phyloP scores from a whole-genome alignment of 345 rosid genomes.

The Eucalyptus sideroxylon region DNA sequence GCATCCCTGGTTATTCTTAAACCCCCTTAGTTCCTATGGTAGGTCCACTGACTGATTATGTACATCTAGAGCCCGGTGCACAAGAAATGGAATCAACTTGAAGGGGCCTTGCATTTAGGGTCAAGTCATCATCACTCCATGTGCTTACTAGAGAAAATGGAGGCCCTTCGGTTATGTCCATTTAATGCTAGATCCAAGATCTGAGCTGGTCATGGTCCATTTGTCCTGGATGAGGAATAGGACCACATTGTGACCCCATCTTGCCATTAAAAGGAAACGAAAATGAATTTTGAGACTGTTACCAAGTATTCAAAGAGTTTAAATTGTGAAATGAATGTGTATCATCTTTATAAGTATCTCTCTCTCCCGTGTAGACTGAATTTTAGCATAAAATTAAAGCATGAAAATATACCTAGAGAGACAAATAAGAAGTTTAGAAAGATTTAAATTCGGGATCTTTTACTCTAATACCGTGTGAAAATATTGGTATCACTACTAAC shows the following conservation, averaged over 20 bases:
- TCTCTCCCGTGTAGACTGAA: not conserved
- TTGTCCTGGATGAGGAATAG: not conserved
- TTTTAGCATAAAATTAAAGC: not conserved
- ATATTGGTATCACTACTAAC: not conserved
- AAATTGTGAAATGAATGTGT: not conserved
- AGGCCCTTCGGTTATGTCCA: not conserved
- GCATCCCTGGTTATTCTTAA: not conserved
- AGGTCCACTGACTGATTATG: not conserved
- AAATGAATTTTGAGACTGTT: not conserved
- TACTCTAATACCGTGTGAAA: not conserved
- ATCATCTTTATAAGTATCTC: not conserved
- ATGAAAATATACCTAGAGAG: not conserved
- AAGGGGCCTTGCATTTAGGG: not conserved
- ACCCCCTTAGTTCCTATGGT: not conserved
- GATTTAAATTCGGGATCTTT: not conserved
- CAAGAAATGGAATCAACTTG: not conserved
- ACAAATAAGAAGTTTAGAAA: not conserved
- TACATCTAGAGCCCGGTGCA: not conserved
- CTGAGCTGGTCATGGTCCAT: not conserved
- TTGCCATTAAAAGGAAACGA: not conserved
- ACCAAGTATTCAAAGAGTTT: too few species aligned
- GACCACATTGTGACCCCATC: not conserved
- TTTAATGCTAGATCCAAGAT: not conserved
- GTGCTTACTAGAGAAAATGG: not conserved
- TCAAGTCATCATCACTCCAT: not conserved